Percentiles rank a stretch among this genome's conserved stretches.
Conservation (phyloP, 2,329 filamentous ascomycete species). For the Fusarium chuoi region DNA sequence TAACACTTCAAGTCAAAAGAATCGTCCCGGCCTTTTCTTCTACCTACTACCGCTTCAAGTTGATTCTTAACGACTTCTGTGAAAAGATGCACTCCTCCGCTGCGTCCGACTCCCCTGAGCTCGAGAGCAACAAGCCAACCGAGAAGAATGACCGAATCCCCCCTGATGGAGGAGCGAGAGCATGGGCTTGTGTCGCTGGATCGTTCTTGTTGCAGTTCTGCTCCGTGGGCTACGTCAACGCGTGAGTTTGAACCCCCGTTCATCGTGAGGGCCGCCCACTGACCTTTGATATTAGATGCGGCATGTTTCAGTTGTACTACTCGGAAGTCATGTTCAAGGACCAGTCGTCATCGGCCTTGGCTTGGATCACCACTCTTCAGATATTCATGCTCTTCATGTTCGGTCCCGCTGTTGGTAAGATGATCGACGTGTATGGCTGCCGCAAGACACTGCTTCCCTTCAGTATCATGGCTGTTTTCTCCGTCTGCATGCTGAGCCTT, state of each 20-base stretch:
- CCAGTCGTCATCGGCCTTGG: not conserved
- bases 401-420: not conserved
- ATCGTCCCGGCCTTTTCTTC: too few species aligned
- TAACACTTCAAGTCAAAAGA: not conserved
- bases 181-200: not conserved
- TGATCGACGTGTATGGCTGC: not conserved
- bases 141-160: not conserved
- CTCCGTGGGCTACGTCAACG: not conserved
- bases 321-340: not conserved
- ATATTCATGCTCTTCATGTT: conserved; percentile 1
- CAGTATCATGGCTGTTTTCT: not conserved
- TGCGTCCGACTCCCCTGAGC: not conserved
- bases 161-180: not conserved
- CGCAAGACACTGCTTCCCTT: not conserved
- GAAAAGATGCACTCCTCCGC: not conserved
- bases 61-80: not conserved
- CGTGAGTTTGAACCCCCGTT: not conserved
- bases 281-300: not conserved
- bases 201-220: conserved; percentile 1
- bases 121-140: not conserved
- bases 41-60: not conserved
- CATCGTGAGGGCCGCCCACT: fast-evolving
- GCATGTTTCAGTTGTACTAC: conserved; percentile 4
- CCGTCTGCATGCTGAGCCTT: not conserved
- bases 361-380: not conserved